phyloP scores from a whole-genome alignment of 2,329 filamentous ascomycete species.

The Daldinia eschscholtzii region DNA sequence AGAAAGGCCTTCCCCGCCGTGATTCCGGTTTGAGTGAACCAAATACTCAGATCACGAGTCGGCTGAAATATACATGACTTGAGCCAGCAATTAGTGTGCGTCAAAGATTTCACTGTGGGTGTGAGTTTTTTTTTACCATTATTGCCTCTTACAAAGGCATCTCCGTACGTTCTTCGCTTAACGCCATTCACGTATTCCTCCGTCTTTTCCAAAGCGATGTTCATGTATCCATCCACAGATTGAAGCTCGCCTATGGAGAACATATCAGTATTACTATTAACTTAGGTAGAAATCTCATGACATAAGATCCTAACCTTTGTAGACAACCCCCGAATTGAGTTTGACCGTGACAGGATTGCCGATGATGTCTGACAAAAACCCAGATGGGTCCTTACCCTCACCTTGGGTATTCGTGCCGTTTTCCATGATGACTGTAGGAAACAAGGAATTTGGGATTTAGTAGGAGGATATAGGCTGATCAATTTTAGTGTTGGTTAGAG shows the following conservation, averaged over 20 bases:
- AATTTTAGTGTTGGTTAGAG: not conserved
- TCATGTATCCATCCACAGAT: constrained; percentile 99
- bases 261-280: constrained; percentile 35
- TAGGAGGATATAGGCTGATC: not conserved
- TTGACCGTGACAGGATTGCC: constrained; percentile 95
- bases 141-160: constrained; percentile 96
- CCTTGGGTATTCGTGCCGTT: constrained; percentile 71
- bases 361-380: constrained; percentile 94
- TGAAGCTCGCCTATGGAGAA: constrained; percentile 82
- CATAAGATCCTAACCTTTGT: constrained; percentile 77
- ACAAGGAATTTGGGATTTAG: not conserved
- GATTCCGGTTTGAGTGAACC: not conserved
- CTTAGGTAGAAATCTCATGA: not conserved
- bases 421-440: constrained; percentile 70
- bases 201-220: constrained; percentile 97
- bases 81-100: constrained; percentile 37
- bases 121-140: constrained; percentile 75
- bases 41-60: constrained; percentile 60
- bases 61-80: constrained; percentile 79
- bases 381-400: constrained; percentile 91
- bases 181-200: constrained; percentile 90
- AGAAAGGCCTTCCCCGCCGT: not conserved
- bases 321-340: constrained; percentile 97
- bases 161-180: constrained; percentile 86
- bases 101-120: not conserved